Evolutionary conservation across 2,329 filamentous ascomycete species (phyloP).

Genomic region (Aspergillus caelatus): DNA sequence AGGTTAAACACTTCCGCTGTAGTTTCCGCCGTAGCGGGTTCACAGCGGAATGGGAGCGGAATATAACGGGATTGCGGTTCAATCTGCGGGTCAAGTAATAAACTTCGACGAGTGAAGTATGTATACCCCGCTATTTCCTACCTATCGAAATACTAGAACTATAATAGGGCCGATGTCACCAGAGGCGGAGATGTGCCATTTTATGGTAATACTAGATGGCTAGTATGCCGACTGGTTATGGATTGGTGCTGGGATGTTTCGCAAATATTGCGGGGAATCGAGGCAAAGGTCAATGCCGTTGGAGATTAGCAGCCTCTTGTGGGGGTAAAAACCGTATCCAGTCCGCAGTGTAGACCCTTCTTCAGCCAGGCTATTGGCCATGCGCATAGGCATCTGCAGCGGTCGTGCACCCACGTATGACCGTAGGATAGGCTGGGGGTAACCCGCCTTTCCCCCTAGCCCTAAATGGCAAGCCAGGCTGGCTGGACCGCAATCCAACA

Average conservation of each 20-base stretch:
- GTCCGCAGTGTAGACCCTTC: neutral
- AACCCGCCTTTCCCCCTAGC: neutral
- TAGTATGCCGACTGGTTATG: neutral
- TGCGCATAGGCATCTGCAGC: neutral
- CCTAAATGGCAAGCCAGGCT: neutral
- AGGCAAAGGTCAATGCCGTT: no score
- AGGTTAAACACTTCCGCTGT: neutral
- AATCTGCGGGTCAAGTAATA: neutral
- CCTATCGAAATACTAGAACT: neutral
- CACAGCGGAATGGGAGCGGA: neutral
- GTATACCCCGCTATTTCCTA: neutral
- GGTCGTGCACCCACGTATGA: no score
- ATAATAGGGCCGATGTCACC: neutral
- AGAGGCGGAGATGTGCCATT: neutral
- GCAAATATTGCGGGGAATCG: neutral
- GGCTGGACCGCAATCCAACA: neutral
- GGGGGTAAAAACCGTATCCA: neutral
- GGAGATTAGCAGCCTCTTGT: neutral
- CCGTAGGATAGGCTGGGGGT: no score
- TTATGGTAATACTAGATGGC: neutral
- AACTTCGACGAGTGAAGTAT: neutral
- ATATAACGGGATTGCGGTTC: neutral
- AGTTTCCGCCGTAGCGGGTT: neutral
- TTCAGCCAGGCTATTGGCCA: neutral
- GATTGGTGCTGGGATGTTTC: neutral